phyloP scores from a whole-genome alignment of 257 asterid species.

The Nicotiana otophora region DNA sequence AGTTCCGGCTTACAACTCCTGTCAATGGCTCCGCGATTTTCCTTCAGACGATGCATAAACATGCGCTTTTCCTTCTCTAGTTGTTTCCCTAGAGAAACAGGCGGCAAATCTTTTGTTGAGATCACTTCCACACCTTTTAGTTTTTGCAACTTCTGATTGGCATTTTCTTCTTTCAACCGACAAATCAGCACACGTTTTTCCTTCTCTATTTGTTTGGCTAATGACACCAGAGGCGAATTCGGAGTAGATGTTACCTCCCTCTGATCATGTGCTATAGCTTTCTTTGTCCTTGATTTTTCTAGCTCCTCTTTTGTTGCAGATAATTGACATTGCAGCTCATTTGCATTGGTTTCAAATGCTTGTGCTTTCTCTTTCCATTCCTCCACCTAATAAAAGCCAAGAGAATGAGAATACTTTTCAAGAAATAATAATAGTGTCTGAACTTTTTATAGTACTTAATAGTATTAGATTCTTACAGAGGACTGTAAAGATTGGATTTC shows the following conservation, averaged over 20 bases:
- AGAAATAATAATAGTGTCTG: too few relatives aligned
- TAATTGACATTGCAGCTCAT: slow-evolving; percentile 34
- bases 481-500: slow-evolving; percentile 45
- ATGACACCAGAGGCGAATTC: slow-evolving; percentile 21
- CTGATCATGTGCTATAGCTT: slow-evolving; percentile 2
- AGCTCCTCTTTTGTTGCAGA: slow-evolving; percentile 30
- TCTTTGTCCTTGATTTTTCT: slow-evolving; percentile 19
- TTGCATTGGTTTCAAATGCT: slow-evolving; percentile 41
- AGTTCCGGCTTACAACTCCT: slow-evolving; percentile 18
- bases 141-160: background rate
- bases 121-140: slow-evolving; percentile 8
- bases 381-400: slow-evolving; percentile 39
- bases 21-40: slow-evolving; percentile 16
- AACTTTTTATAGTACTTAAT: too few relatives aligned
- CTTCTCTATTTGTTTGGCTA: slow-evolving; percentile 33
- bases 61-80: slow-evolving; percentile 66
- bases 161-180: slow-evolving; percentile 18
- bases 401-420: background rate
- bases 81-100: slow-evolving; percentile 59
- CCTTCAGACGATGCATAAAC: slow-evolving; percentile 29
- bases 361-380: slow-evolving; percentile 68
- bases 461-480: slow-evolving; percentile 34
- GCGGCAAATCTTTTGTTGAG: slow-evolving; percentile 21
- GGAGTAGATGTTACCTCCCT: background rate
- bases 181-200: slow-evolving; percentile 22